Evolutionary conservation across 306 rosid genomes (phyloP), one percentile per base, ranked within the genome.

Genomic region (Quercus suber): DNA sequence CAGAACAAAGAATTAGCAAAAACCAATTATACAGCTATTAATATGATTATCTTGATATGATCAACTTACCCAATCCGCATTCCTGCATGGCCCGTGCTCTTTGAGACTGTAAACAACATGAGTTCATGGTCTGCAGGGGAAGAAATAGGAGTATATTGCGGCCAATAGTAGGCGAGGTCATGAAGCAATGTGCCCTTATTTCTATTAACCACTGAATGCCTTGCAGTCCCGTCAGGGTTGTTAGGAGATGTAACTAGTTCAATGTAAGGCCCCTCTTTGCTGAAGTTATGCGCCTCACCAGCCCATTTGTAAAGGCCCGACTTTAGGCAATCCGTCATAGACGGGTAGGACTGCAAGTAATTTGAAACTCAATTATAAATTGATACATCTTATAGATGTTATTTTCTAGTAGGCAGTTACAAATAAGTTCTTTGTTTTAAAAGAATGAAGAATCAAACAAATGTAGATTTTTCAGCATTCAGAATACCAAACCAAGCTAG

Each of bases 161-260:
- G 99, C 99, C 99, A 95, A 43, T 93, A 95, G 84, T 93, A 95
- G 35, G 98, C 99, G 25, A 91, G 90, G 69, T 95, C 98, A 33
- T 93, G 94, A 51, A 95, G 69, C 81, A 90, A 43, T 43, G 79
- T 56, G 4, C 99, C 98, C 8, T 86, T 89, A 8, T 52, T 88
- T 58, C 80, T 64, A 64, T 95, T 92, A 6, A 93, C 92, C 59
- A 83, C 76, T 2, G 98, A 61, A 8, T 75, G 52, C 85, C 98
- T 86, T 49, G 59, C 30, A 56, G 35, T 58, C n/a, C 99, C 99
- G 77, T 95, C 99, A 1, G 99, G 99, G 84, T 95, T 95, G 82
- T 91, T 95, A 3, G 99, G 99, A 55, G 99, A 84, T 64, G 98
- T 95, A 20, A 95, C 91, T 9, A 95, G 52, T 87, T 95, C 99